Evolutionary conservation across 2,329 filamentous ascomycete species (phyloP), one percentile per base, ranked within the genome.

Genomic region (Penicillium griseofulvum): DNA sequence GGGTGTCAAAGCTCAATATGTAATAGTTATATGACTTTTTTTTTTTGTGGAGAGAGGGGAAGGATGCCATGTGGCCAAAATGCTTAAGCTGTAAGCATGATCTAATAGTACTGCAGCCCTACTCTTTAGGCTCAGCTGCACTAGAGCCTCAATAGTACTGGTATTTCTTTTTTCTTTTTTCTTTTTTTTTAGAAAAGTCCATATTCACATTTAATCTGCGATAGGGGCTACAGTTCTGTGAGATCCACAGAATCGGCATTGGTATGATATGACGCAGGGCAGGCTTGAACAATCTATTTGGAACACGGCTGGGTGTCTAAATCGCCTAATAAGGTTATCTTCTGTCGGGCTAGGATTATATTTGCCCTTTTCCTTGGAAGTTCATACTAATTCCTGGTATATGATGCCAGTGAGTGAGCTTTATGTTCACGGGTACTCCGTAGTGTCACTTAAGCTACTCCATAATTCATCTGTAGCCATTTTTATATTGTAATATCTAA

Each of bases 1-100:
- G 28, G 28, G 12, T 50, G 48, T 37, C 43, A 38, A 48, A 34
- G 50, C 50, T 52, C 43, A 52, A 46, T 31, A 31, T 31, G 29
- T 31, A 31, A 38, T 39, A 49, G 19, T 22, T 17, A 36, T 17
- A 26, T 6, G n/a, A 46, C 19, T n/a, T 22, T 28, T n/a, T 22
- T 28, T n/a, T 28, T 22, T 29, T 34, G 49, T 37, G 49, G 43
- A 38, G 51, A 53, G 17, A 34, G 19, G 41, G 44, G 43, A 36
- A 38, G 19, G 14, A 51, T 28, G 22, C 31, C 41, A 45, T 51
- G 49, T 51, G 38, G 49, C 24, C 39, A 51, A n/a, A 37, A 28
- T 17, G n/a, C 29, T 44, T 51, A 37, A 36, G 39, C 49, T 46
- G 37, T 14, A 19, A 45, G 39, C 11, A 45, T 37, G 22, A 34